Evolutionary conservation across 2,329 filamentous ascomycete species (phyloP), one percentile per base, ranked within the genome.

Genomic region (Xylariales sp.): DNA sequence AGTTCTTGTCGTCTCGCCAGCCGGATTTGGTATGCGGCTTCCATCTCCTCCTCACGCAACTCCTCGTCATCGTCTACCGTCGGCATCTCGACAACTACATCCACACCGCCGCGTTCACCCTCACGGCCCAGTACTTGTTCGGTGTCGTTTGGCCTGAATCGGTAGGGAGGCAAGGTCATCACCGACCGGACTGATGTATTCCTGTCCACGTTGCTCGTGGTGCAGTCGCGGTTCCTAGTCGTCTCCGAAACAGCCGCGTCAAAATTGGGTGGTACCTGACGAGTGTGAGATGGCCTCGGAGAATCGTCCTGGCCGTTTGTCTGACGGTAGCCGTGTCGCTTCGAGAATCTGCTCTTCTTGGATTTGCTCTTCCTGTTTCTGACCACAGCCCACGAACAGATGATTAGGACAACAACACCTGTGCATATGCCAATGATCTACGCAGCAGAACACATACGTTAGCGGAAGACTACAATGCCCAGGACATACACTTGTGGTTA

Each of bases 81-180:
- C 0, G 90, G 90, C 50, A 86, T 80, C 60, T 96, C 90, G 10
- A 97, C 67, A 0, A 98, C 89, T 4, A 87, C 78, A 54, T 98
- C 93, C 53, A 98, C 88, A 6, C 93, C 93, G 40, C 76, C 91
- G 46, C 93, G 78, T 60, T 98, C 93, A 37, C 93, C 93, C 62
- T 95, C 93, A 4, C 90, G 78, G 6, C 82, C 93, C 35, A 97
- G 73, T 2, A 96, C 82, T 51, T 83, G 82, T 62, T 98, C 93
- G 33, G 80, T 82, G 15, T 86, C 82, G 37, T 79, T 74, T 1
- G 88, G 80, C 20, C 79, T 80, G 12, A 74, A 76, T 3, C 85
- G 83, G 61, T 98, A 98, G 0, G 86, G 78, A 0, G 93, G 93
- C 3, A 98, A 68, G 0, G 93, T 97, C 76, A 96, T 93, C 42